Evolutionary conservation across 2,329 filamentous ascomycete genomes (phyloP), one percentile per base, ranked within the genome.

Genomic region (Cladophialophora yegresii): DNA sequence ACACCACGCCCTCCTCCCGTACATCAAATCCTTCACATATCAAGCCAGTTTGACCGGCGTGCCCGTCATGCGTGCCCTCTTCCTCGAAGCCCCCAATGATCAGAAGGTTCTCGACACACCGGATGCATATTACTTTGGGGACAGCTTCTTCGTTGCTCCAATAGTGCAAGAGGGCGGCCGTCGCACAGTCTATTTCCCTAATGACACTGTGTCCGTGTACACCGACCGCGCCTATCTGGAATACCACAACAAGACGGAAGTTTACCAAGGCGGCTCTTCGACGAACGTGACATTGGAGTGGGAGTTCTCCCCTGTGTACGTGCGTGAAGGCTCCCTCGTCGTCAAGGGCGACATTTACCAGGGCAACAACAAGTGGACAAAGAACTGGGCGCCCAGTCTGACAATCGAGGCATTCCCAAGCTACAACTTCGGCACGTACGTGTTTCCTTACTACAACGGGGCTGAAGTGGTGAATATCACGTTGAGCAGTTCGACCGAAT

Each of bases 341-440:
- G 56, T 58, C 43, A 33, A 40, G 8, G 56, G 56, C 43, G 56
- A 58, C 26, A 58, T 50, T 28, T 33, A 50, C 30, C 56, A 58
- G 36, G 56, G 40, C 16, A 58, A 58, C 43, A 58, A 58, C 56
- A 58, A 58, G 43, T 58, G 56, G 56, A 58, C 56, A 5, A 45
- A 58, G 56, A 58, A 58, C 26, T 50, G 56, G 40, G 16, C 22
- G 20, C 56, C 56, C 23, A 58, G 56, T 32, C 56, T 58, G 12
- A 33, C 28, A 20, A 49, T 58, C 26, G 56, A 58, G 16, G 56
- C 36, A 5, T 49, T 50, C 13, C 56, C 56, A 16, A 58, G 56
- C 40, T 58, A 58, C 10, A n/a, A 49, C 10, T 50, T 32, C 33
- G 26, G 36, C 22, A 50, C 56, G 9, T 33, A 45, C 13, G 33